Percentiles rank a stretch among this genome's conserved stretches.
phyloP scores from a whole-genome alignment of 768 basidiomycete genomes.

The Trametes villosa region DNA sequence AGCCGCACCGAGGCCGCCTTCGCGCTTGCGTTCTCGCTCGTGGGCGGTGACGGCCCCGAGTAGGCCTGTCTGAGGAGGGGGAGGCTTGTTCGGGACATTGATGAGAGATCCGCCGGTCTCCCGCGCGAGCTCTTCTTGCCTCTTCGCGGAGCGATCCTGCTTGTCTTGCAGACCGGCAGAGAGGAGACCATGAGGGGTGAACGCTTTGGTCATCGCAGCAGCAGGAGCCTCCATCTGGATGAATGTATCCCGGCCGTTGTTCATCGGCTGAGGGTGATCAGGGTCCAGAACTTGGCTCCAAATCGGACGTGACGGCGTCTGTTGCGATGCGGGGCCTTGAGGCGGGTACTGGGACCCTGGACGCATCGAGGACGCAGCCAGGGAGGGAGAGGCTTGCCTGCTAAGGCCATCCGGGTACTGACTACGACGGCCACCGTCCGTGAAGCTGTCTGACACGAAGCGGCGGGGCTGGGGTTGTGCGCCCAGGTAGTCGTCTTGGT shows the following conservation, averaged over 20 bases:
- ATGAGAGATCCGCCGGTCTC: constrained; percentile 91
- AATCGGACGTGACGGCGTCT: constrained; percentile 61
- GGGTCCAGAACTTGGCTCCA: constrained; percentile 92
- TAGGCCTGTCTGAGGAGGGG: constrained; percentile 92
- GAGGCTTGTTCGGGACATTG: constrained; percentile 95
- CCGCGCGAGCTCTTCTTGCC: constrained; percentile 91
- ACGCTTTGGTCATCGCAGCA: constrained; percentile 87
- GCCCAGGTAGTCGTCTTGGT: constrained; percentile 45
- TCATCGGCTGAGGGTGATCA: constrained; percentile 22
- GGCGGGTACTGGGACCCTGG: constrained; percentile 60
- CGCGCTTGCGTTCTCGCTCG: constrained; percentile 91
- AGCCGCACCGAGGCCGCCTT: constrained; percentile 93
- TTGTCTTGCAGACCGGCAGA: constrained; percentile 96
- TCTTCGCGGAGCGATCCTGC: constrained; percentile 93
- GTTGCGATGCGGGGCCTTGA: constrained; percentile 39
- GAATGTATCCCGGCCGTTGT: constrained; percentile 53
- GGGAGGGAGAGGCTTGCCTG: constrained; percentile 30
- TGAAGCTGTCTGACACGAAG: constrained; percentile 55
- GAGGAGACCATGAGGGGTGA: constrained; percentile 91
- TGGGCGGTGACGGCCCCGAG: constrained; percentile 96
- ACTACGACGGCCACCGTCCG: constrained; percentile 55
- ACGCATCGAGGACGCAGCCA: constrained; percentile 40
- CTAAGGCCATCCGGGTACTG: constrained; percentile 28
- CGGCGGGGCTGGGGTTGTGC: constrained; percentile 48
- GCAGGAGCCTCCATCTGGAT: constrained; percentile 75